These are phyloP conservation scores for Thyridium curvatum DNA, from an alignment of 2,329 filamentous ascomycete genomes.

Conservation along the genomic window DNA sequence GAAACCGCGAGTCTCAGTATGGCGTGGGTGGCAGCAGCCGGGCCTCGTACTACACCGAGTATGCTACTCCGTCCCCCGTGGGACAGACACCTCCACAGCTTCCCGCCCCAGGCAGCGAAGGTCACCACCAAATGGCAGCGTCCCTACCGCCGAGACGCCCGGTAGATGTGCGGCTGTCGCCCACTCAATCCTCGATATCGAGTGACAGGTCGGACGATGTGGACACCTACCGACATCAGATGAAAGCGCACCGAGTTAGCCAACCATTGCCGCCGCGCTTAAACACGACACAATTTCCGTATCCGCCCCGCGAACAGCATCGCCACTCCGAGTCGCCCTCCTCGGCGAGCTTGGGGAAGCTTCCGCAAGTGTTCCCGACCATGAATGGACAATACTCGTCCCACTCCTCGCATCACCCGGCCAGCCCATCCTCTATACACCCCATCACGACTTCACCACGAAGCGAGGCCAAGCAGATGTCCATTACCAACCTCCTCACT, in stretches of 20 bases:
- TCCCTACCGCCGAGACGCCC: slow-evolving; percentile 7
- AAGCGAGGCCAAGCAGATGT: slow-evolving; percentile 20
- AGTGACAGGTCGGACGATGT: slow-evolving; percentile 19
- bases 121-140: slow-evolving; percentile 6
- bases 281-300: too few species aligned
- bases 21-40: slow-evolving; percentile 5
- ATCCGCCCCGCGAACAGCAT: slow-evolving; percentile 6
- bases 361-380: slow-evolving; percentile 5
- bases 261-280: too few species aligned
- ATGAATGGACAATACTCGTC: slow-evolving; percentile 7
- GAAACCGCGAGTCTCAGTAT: slow-evolving; percentile 12
- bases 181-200: slow-evolving; percentile 16
- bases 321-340: slow-evolving; percentile 11
- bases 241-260: not conserved
- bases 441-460: slow-evolving; percentile 13
- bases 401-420: slow-evolving; percentile 3
- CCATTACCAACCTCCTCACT: slow-evolving; percentile 21
- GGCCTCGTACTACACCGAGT: slow-evolving; percentile 18
- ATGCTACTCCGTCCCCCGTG: slow-evolving; percentile 22
- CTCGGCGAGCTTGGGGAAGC: slow-evolving; percentile 9
- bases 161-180: slow-evolving; percentile 17
- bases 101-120: slow-evolving; percentile 13
- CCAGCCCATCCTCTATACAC: slow-evolving; percentile 1
- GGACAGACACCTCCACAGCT: slow-evolving; percentile 20
- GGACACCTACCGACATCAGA: slow-evolving; percentile 1